Evolutionary conservation across 352 stramenopile species (phyloP).

Genomic region (Pythium folliculosum): DNA sequence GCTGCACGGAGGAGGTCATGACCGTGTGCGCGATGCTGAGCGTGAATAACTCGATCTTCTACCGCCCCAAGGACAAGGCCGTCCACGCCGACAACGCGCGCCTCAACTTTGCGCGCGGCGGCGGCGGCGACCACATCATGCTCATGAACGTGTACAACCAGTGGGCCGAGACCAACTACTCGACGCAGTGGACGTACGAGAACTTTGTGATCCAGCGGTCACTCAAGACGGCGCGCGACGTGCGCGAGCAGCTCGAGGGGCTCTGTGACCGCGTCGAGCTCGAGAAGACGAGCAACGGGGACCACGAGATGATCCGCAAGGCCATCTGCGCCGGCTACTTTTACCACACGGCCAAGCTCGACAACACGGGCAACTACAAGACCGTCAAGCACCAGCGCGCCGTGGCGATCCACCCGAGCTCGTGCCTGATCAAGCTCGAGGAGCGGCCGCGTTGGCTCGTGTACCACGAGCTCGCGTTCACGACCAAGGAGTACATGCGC

Average conservation of each 20-base stretch:
- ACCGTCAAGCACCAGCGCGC: slow-evolving; percentile 96
- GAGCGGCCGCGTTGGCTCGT: slow-evolving; percentile 93
- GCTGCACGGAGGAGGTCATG: slow-evolving; percentile 98
- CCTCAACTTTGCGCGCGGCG: slow-evolving; percentile 96
- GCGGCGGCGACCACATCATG: slow-evolving; percentile 98
- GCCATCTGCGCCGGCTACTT: slow-evolving; percentile 99
- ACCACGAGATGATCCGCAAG: slow-evolving; percentile 52
- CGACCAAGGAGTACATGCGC: slow-evolving; percentile 99
- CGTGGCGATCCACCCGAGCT: slow-evolving; percentile 98
- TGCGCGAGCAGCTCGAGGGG: slow-evolving; percentile 95
- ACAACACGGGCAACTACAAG: slow-evolving; percentile 97
- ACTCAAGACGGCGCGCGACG: slow-evolving; percentile 97
- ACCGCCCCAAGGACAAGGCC: slow-evolving; percentile 98
- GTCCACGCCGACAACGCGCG: slow-evolving; percentile 98
- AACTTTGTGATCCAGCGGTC: slow-evolving; percentile 97
- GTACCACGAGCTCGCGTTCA: slow-evolving; percentile 96
- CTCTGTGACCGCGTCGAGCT: slow-evolving; percentile 46
- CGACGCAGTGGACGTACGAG: slow-evolving; percentile 99
- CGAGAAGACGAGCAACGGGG: no score
- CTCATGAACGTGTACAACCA: slow-evolving; percentile 97
- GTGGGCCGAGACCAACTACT: slow-evolving; percentile 98
- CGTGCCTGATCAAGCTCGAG: slow-evolving; percentile 99
- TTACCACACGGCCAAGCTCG: slow-evolving; percentile 99
- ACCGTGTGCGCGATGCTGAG: slow-evolving; percentile 99
- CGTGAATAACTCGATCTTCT: slow-evolving; percentile 97